A percentile compares a stretch with the other conserved stretches of the same genome.
Evolutionary conservation across 805 yeast species (phyloP).

Genomic region (Saturnispora halmiae): DNA sequence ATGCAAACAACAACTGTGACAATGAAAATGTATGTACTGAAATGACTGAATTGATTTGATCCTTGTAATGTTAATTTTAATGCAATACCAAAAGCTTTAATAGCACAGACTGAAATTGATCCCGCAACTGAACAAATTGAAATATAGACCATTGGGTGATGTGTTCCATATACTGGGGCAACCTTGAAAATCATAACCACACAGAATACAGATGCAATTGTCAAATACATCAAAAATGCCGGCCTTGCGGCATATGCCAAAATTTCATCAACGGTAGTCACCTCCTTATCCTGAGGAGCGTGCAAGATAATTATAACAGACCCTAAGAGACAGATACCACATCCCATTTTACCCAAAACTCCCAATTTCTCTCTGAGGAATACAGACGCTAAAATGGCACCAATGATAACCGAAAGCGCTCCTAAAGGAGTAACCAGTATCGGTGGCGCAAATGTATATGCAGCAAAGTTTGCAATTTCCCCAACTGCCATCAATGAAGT

Average conservation of each 20-base stretch:
- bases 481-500: constrained; percentile 86
- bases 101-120: constrained; percentile 82
- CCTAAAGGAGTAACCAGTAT: constrained; percentile 88
- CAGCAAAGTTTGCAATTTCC: constrained; percentile 87
- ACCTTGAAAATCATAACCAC: constrained; percentile 72
- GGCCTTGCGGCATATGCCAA: constrained; percentile 72
- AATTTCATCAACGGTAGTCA: constrained; percentile 81
- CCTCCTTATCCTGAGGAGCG: constrained; percentile 92
- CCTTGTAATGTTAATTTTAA: constrained; percentile 76
- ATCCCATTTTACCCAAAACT: constrained; percentile 81
- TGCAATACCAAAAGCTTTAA: constrained; percentile 90
- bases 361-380: constrained; percentile 84
- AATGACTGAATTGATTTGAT: constrained; percentile 77
- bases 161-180: constrained; percentile 71
- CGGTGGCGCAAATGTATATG: constrained; percentile 92
- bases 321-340: constrained; percentile 83
- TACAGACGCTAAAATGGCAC: constrained; percentile 81
- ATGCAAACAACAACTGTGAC: constrained; percentile 73
- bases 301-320: constrained; percentile 81
- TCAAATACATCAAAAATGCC: constrained; percentile 58
- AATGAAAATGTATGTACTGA: constrained; percentile 75
- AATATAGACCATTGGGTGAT: constrained; percentile 81
- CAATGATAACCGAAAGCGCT: constrained; percentile 82
- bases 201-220: constrained; percentile 56
- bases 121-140: constrained; percentile 88